Evolutionary conservation across 441 rosid genomes (phyloP), one percentile per base, ranked within the genome.

Genomic region (Geranium incanum): DNA sequence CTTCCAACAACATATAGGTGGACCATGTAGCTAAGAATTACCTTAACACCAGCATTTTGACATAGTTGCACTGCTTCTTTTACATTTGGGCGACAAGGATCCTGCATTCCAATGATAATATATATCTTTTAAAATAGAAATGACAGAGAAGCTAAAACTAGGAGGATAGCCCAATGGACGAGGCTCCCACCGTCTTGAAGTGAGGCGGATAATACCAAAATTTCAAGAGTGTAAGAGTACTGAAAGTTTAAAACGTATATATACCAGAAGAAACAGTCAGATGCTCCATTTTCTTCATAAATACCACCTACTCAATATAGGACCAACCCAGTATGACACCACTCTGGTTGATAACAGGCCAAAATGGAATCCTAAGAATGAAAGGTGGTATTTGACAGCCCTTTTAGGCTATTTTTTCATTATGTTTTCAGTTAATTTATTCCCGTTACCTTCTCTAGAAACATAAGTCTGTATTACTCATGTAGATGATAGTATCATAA

Each of bases 61-160:
- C 99, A 95, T 38, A 87, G 72, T 82, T 71, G 71, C 64, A 95
- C 98, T 33, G 98, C 98, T 4, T 95, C 91, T 80, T 79, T 80
- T 72, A 95, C 98, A 71, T 97, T 89, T 16, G 82, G 79, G 66
- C 99, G 97, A 77, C 99, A 95, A 78, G 99, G 99, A 83, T 95
- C 99, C 99, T 93, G 73, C 45, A 72, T 7, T 71, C 33, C 70
- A 66, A 72, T 70, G 36, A 76, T 60, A 50, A 57, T 59, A 16
- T 59, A 19, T 28, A 15, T 16, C 9, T 8, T 16, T 19, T 0
- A 6, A 59, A 11, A 59, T 59, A 19, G 33, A 23, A 59, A 16
- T 16, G 64, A 19, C 3, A 60, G 19, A 60, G 13, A 60, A 23
- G 70, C 71, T 59, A 71, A 71, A 52, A 70, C 1, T 6, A 38